phyloP scores from a whole-genome alignment of 2,329 filamentous ascomycete genomes.

The Diaporthe ilicicola region DNA sequence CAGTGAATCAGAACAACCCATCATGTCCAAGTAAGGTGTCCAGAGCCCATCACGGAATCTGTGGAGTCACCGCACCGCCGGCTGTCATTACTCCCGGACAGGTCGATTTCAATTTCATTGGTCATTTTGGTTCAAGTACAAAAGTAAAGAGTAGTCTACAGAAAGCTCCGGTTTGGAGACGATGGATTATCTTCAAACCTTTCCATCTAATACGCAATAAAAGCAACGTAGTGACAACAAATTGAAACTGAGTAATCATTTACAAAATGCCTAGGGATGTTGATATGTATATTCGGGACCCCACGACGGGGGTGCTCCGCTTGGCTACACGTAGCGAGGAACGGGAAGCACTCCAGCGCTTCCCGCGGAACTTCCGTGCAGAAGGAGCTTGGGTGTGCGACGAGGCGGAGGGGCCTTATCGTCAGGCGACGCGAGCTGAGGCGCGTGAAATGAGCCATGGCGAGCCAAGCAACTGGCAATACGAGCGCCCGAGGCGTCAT shows the following conservation, averaged over 20 bases:
- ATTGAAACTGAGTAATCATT: too few species aligned
- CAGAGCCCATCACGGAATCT: not conserved
- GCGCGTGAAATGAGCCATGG: not conserved
- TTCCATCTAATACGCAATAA: not conserved
- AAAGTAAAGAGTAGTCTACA: not conserved
- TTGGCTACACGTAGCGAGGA: conserved; percentile 8
- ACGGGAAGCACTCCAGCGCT: not conserved
- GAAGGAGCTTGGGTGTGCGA: not conserved
- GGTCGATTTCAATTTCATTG: too few species aligned
- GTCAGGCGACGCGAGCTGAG: conserved; percentile 1
- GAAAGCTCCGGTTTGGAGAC: too few species aligned
- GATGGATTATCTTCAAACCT: too few species aligned
- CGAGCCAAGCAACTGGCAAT: not conserved
- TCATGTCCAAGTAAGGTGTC: not conserved
- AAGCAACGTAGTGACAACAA: not conserved
- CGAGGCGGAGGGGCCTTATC: not conserved
- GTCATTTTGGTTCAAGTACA: not conserved
- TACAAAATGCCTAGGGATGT: not conserved
- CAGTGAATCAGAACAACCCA: not conserved
- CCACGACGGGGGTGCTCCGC: not conserved
- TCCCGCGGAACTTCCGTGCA: not conserved
- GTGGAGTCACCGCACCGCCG: not conserved
- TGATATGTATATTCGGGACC: conserved; percentile 6
- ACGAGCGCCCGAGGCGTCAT: not conserved
- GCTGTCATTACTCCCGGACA: not conserved